These are phyloP conservation scores for Tephrocybe sp. DNA, from an alignment of 768 basidiomycete genomes.

Conservation along the genomic window DNA sequence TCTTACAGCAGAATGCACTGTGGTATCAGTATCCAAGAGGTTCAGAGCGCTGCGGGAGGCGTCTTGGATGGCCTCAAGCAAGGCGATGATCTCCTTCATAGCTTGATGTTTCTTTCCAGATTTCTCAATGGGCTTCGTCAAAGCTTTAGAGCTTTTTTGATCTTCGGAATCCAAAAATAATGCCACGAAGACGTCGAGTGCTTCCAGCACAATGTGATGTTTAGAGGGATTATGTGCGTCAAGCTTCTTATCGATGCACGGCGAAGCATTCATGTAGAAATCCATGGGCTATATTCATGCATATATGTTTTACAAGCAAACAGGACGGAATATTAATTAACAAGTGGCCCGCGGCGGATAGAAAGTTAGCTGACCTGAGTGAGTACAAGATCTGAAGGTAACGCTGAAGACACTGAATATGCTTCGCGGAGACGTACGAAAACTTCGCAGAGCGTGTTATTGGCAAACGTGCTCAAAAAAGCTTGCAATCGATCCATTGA, in stretches of 20 bases:
- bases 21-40: slow-evolving; percentile 7
- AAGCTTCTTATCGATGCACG: slow-evolving; percentile 24
- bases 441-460: slow-evolving; percentile 14
- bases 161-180: slow-evolving; percentile 34
- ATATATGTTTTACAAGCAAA: slow-evolving; percentile 15
- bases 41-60: slow-evolving; percentile 12
- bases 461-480: slow-evolving; percentile 17
- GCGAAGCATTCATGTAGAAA: slow-evolving; percentile 41
- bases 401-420: slow-evolving; percentile 23
- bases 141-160: background rate
- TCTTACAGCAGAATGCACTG: slow-evolving; percentile 23
- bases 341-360: slow-evolving; percentile 16
- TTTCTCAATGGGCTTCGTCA: slow-evolving; percentile 3
- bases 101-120: slow-evolving; percentile 16
- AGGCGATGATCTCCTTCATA: slow-evolving; percentile 9
- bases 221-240: slow-evolving; percentile 19
- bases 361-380: slow-evolving; percentile 39
- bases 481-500: slow-evolving; percentile 9
- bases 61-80: slow-evolving; percentile 16
- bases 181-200: slow-evolving; percentile 38
- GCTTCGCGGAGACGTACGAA: slow-evolving; percentile 19
- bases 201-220: slow-evolving; percentile 37
- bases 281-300: slow-evolving; percentile 44
- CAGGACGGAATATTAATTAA: slow-evolving; percentile 19
- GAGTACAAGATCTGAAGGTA: slow-evolving; percentile 34